Base-by-base conservation (phyloP, 768 basidiomycete species). In the Clathrus columnatus region DNA sequence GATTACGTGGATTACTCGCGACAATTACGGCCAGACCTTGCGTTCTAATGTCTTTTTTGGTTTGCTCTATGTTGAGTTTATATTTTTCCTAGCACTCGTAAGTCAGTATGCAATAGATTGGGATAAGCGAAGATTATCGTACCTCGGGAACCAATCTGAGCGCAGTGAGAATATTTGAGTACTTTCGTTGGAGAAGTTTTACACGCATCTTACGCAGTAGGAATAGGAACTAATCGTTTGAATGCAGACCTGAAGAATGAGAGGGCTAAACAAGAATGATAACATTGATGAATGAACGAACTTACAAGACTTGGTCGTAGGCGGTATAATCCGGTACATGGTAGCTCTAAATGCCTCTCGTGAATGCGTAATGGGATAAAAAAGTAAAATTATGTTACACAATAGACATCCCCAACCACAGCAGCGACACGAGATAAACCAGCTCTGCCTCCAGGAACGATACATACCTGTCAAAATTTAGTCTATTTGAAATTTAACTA, bases 1-100 rank as follows among this genome's bases (percentile, higher is more conserved):
- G 93, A 66, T 96, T 97, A 52, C 93, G 83, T n/a, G 94, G 94
- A 70, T 96, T 97, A 21, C 89, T 92, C 0, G 91, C 87, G 44
- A 94, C 73, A 55, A 95, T 78, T 49, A 94, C 91, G 10, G 85
- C 80, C 18, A 94, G 73, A 14, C 91, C 91, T 69, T 93, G 90
- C 1, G 78, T 86, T 42, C 72, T 76, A 54, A 94, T 90, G 61
- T 94, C 91, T 73, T 75, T 84, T 81, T 83, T 84, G 36, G 87
- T 84, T 64, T 91, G 85, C 20, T 84, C 76, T 20, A 95, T 80
- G 62, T 94, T 82, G 21, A 94, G 75, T 46, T 75, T 75, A 67
- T 94, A 95, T 63, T 85, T 82, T 43, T 66, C 67, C 63, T 67
- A 54, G 10, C 41, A 7, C 32, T 70, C 7, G 41, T 49, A 54